These are phyloP conservation scores for Aspergillus eucalypticola DNA, from an alignment of 2,329 filamentous ascomycete genomes.

Conservation along the genomic window DNA sequence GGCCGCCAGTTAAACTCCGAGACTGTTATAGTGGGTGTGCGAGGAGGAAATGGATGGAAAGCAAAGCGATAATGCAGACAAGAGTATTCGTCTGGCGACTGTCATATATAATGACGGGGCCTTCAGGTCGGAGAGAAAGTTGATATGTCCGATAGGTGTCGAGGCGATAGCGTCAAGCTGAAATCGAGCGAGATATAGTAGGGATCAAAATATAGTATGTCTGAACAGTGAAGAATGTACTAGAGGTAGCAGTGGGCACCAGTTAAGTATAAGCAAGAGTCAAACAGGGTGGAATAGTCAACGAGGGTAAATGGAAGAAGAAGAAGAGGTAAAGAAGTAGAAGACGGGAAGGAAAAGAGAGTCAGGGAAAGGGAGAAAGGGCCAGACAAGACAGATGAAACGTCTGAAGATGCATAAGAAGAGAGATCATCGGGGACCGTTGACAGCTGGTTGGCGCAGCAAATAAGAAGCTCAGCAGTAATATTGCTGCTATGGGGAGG, in stretches of 20 bases:
- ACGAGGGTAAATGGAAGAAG: not conserved
- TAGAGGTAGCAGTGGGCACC: not conserved
- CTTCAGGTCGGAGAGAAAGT: not conserved
- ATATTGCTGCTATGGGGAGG: slow-evolving; percentile 14
- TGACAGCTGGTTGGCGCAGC: slow-evolving; percentile 28
- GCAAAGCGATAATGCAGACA: not conserved
- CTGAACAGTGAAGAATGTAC: not conserved
- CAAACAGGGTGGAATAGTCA: not conserved
- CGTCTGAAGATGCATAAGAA: slow-evolving; percentile 24
- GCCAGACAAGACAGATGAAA: slow-evolving; percentile 24
- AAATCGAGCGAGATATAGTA: not conserved
- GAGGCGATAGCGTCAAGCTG: not conserved
- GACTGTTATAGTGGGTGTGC: not conserved
- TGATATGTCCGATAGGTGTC: not conserved
- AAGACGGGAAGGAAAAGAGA: slow-evolving; percentile 17
- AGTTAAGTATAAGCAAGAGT: not conserved
- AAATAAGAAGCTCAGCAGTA: slow-evolving; percentile 24
- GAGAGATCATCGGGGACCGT: slow-evolving; percentile 25
- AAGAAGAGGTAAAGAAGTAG: not conserved
- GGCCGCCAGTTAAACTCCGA: not conserved
- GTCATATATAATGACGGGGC: not conserved
- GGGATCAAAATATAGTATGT: not conserved
- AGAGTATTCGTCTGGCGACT: not conserved
- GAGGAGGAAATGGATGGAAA: not conserved
- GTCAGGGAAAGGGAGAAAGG: slow-evolving; percentile 11